Evolutionary conservation across 805 yeast genomes (phyloP), one percentile per base, ranked within the genome.

Genomic region (Candida namnaoensis): DNA sequence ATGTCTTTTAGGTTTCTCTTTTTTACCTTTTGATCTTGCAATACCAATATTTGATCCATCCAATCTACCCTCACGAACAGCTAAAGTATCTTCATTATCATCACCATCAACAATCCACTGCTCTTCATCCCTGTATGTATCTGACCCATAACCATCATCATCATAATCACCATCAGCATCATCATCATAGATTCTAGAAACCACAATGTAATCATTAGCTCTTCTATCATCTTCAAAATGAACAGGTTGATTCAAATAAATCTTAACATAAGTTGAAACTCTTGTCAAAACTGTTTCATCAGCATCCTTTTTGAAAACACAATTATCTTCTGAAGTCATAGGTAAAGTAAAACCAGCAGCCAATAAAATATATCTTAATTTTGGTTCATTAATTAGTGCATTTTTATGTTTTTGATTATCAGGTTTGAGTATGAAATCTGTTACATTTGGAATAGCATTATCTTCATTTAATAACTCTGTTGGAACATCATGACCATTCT

Each of bases 331-430:
- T 28, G 67, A 54, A 6, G 56, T 56, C 25, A 48, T 61, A 1
- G 78, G 76, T 13, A 72, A 41, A 5, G 57, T 62, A 43, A 69
- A 72, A 7, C 81, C 82, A 19, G 74, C 54, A 5, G 66, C 48
- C 9, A 57, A 54, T 39, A 80, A 56, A 14, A 80, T 54, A 28
- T 76, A 58, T 32, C 86, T 56, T 14, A 76, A 43, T 39, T 71
- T 62, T 3, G 78, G 70, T 41, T 79, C 76, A 15, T 65, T 66
- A 23, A 72, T 64, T 6, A 76, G 48, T 11, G 51, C 47, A n/a
- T 48, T 56, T 41, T 48, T 47, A 14, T 41, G 35, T 6, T 42
- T 50, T 5, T 49, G 44, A 6, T 54, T 58, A 11, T 49, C 47
- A 6, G 53, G 41, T 13, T 48, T 41, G 38, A 57, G 39, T n/a